Evolutionary conservation across 768 basidiomycete species (phyloP).

Genomic region (Neoboletus magnificus): DNA sequence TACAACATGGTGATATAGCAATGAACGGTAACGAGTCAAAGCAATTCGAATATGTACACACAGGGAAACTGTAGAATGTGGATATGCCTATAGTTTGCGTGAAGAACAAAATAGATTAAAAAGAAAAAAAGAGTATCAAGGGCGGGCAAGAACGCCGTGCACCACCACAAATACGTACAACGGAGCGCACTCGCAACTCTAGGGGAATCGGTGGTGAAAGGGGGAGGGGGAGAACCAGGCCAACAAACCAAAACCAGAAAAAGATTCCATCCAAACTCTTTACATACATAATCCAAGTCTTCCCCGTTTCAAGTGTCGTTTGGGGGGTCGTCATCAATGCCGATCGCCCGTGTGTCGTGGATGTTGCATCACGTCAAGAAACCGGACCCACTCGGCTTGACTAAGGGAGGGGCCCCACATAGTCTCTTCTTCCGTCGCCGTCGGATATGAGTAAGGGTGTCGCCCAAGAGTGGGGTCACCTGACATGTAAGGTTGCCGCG

Average conservation of each 20-base stretch:
- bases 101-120: conserved; percentile 11
- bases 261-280: conserved; percentile 25
- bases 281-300: conserved; percentile 29
- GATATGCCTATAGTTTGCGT: conserved; percentile 19
- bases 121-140: conserved; percentile 3
- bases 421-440: conserved; percentile 50
- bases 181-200: conserved; percentile 15
- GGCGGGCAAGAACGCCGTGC: conserved; percentile 12
- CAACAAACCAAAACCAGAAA: conserved; percentile 19
- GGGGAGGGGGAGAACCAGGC: not conserved
- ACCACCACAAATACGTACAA: conserved; percentile 27
- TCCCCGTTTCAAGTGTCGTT: conserved; percentile 11
- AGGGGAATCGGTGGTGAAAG: conserved; percentile 1
- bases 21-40: conserved; percentile 6
- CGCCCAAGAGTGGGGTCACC: conserved; percentile 21
- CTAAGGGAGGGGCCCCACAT: conserved; percentile 80
- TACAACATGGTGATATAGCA: conserved; percentile 23
- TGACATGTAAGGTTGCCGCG: conserved; percentile 28
- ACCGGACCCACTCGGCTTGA: conserved; percentile 69
- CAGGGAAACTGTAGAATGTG: conserved; percentile 14
- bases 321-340: conserved; percentile 16
- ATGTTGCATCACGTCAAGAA: conserved; percentile 63
- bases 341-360: conserved; percentile 31
- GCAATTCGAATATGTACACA: conserved; percentile 13
- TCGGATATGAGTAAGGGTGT: conserved; percentile 40